Percentiles rank a stretch among this genome's conserved stretches.
phyloP scores from a whole-genome alignment of 768 basidiomycete species.

The Phylloporus scabripes region DNA sequence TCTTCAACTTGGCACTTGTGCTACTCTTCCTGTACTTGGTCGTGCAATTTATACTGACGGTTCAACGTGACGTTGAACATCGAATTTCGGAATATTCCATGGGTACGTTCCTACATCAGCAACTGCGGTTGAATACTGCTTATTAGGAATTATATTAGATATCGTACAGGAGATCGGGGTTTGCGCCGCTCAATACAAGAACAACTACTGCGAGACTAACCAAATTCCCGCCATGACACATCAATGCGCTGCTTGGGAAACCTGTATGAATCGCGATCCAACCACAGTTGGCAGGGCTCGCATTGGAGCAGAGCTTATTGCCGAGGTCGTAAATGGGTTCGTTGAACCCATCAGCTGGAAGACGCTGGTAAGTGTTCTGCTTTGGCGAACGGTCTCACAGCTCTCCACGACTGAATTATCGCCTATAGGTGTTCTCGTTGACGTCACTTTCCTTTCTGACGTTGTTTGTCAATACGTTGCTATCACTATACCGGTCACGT shows the following conservation, averaged over 20 bases:
- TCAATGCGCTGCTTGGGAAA: constrained; percentile 86
- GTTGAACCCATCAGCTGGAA: constrained; percentile 98
- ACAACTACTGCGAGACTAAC: constrained; percentile 72
- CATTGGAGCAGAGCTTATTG: constrained; percentile 91
- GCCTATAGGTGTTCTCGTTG: constrained; percentile 59
- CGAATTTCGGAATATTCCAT: constrained; percentile 84
- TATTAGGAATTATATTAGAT: constrained; percentile 41
- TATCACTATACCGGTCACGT: constrained; percentile 71
- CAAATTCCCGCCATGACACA: constrained; percentile 84
- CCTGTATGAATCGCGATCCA: constrained; percentile 94
- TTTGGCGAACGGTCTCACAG: constrained; percentile 10
- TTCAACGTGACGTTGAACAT: constrained; percentile 85
- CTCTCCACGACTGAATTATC: constrained; percentile 16
- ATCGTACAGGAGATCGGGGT: constrained; percentile 89
- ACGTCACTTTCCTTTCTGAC: constrained; percentile 74
- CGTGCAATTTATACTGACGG: constrained; percentile 81
- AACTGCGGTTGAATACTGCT: constrained; percentile 15
- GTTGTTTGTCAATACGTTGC: constrained; percentile 73
- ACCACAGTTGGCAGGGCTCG: constrained; percentile 81
- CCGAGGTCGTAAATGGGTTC: constrained; percentile 93
- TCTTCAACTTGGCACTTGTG: constrained; percentile 85
- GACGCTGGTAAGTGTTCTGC: constrained; percentile 62
- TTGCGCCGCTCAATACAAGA: constrained; percentile 75
- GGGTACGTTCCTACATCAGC: constrained; percentile 43
- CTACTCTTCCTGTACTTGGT: constrained; percentile 79